Evolutionary conservation across 2,329 filamentous ascomycete species (phyloP), one percentile per base, ranked within the genome.

Genomic region (Chaetomiaceae sp.): DNA sequence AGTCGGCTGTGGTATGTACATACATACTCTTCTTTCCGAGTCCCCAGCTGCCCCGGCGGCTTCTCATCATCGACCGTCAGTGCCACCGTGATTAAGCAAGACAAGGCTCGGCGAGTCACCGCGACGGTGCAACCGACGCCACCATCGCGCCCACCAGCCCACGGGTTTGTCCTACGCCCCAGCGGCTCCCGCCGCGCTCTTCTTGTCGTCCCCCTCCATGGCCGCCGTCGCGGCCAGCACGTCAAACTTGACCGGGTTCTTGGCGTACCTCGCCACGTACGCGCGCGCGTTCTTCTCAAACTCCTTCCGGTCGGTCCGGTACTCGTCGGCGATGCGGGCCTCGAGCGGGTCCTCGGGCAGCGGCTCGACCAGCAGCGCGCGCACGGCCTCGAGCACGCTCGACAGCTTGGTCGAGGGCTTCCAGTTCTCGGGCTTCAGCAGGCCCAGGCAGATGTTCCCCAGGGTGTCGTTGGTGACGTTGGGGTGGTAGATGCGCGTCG

Each of bases 401-500:
- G 73, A 72, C 60, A 96, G 80, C 73, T 85, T 87, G 65, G 86
- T 88, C 56, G 85, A 85, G 16, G 91, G 91, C 78, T 96, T 96
- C 91, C 91, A 96, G 71, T 89, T 85, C 64, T 95, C 90, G 27
- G 86, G 71, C 67, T 91, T 89, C 62, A 96, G 82, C 70, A 91
- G 81, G 55, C 82, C 84, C 40, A 96, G 78, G 72, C 91, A 96
- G 82, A 96, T 89, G 72, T 80, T 86, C 57, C 91, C 91, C 61
- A 84, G 81, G 66, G 81, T 80, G 70, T 95, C 90, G 78, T 95
- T 94, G 66, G 86, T 90, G 55, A 96, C 82, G 73, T 96, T 96
- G 40, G 91, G 90, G 75, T 96, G 91, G 80, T 95, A 96, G 76
- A 96, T 88, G 73, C 91, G 92, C 47, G 90, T 96, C 60, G 77